Evolutionary conservation across 768 basidiomycete species (phyloP).

Genomic region (Panellus pusillus): DNA sequence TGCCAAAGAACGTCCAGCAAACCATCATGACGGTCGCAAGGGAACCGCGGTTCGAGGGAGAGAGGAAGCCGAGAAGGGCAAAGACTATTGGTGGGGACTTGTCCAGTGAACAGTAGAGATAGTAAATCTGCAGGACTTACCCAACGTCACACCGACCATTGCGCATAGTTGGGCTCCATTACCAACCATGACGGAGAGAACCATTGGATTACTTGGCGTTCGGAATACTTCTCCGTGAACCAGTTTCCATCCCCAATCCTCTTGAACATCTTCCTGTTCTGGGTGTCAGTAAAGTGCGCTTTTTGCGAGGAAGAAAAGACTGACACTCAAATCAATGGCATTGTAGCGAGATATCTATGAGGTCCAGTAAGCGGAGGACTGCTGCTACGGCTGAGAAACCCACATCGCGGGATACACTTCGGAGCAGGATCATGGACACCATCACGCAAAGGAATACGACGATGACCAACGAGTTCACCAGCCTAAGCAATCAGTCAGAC

Average conservation of each 20-base stretch:
- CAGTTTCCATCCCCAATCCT: conserved; percentile 98
- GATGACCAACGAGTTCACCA: conserved; percentile 91
- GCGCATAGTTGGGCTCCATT: conserved; percentile 84
- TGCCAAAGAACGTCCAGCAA: conserved; percentile 91
- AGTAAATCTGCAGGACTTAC: conserved; percentile 36
- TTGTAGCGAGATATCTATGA: conserved; percentile 90
- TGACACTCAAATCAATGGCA: conserved; percentile 84
- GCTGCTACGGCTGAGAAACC: conserved; percentile 26
- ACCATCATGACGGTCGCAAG: conserved; percentile 94
- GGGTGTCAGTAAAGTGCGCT: background rate
- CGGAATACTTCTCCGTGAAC: conserved; percentile 97
- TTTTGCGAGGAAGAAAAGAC: conserved; percentile 21
- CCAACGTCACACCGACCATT: conserved; percentile 87
- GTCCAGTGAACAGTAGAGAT: background rate
- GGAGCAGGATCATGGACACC: conserved; percentile 88
- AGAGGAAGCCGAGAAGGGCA: conserved; percentile 87
- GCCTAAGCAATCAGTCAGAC: conserved; percentile 38
- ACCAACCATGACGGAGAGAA: conserved; percentile 84
- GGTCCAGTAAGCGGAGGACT: conserved; percentile 18
- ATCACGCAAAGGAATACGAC: conserved; percentile 89
- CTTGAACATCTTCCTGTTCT: conserved; percentile 86
- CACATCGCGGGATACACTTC: conserved; percentile 88
- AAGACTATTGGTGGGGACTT: conserved; percentile 5
- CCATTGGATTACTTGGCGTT: conserved; percentile 71
- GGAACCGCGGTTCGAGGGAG: conserved; percentile 92